These are phyloP conservation scores for Plasmodium gonderi DNA, from an alignment of 169 alveolate genomes.

Conservation along the genomic window DNA sequence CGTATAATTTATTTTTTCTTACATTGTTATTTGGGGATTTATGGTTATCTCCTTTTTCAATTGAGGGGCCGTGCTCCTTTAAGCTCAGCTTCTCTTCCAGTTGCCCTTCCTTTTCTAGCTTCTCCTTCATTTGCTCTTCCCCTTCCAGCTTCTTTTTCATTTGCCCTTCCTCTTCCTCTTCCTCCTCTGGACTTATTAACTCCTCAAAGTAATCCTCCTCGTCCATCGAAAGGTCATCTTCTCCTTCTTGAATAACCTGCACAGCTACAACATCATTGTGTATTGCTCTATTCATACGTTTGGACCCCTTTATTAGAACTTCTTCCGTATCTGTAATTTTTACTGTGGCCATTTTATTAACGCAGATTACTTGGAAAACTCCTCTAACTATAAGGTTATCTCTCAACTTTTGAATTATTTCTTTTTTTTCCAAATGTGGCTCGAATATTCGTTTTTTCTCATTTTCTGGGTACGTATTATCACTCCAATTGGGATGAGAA, in stretches of 20 bases:
- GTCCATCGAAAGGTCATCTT: constrained; percentile 77
- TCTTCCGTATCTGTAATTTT: constrained; percentile 85
- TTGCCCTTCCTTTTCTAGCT: neutral
- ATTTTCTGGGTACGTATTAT: constrained; percentile 71
- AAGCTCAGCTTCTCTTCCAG: neutral
- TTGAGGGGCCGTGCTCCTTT: constrained; percentile 69
- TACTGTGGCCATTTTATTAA: constrained; percentile 83
- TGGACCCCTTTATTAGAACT: constrained; percentile 86
- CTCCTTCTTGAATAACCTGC: constrained; percentile 87
- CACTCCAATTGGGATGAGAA: neutral
- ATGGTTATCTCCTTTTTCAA: constrained; percentile 12
- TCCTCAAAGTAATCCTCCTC: constrained; percentile 76
- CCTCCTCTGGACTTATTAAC: constrained; percentile 66
- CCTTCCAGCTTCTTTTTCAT: constrained; percentile 53
- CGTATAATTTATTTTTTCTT: constrained; percentile 80
- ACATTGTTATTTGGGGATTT: constrained; percentile 39
- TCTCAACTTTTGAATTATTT: constrained; percentile 86
- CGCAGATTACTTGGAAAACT: constrained; percentile 86
- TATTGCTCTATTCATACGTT: constrained; percentile 95
- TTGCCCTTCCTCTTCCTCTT: constrained; percentile 65
- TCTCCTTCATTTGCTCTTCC: neutral
- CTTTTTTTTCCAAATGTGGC: constrained; percentile 81
- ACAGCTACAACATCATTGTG: constrained; percentile 98
- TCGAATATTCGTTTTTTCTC: constrained; percentile 76
- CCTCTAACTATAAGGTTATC: constrained; percentile 91